phyloP scores from a whole-genome alignment of 371 early-diverging fungal genomes.

The Circinella umbellata region DNA sequence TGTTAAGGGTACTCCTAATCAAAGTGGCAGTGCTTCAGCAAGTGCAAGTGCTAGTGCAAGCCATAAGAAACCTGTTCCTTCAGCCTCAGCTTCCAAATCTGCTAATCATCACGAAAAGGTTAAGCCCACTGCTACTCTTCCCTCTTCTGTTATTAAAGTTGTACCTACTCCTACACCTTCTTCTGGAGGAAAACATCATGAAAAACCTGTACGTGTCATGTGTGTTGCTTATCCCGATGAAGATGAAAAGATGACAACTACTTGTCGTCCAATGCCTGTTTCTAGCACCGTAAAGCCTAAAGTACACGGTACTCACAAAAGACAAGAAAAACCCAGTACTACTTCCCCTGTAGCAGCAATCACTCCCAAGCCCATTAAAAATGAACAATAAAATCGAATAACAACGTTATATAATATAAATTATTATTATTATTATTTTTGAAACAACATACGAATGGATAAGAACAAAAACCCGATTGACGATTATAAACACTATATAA shows the following conservation, averaged over 20 bases:
- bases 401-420: no score
- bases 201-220: conserved; percentile 7
- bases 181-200: background rate
- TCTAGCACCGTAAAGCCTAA: conserved; percentile 13
- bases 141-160: conserved; percentile 7
- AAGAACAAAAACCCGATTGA: no score
- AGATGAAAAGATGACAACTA: conserved; percentile 9
- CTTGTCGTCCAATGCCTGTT: conserved; percentile 1
- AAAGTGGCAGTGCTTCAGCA: background rate
- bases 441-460: no score
- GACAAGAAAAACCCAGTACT: conserved; percentile 13
- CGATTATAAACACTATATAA: no score
- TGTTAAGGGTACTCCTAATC: background rate
- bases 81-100: conserved; percentile 12
- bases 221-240: conserved; percentile 15
- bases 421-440: no score
- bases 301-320: conserved; percentile 17
- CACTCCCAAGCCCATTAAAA: background rate
- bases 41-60: no score
- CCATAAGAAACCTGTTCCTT: background rate
- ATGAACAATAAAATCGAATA: no score
- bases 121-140: conserved; percentile 19
- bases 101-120: background rate
- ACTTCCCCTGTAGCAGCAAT: background rate
- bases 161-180: conserved; percentile 12